Percentiles rank a stretch among this genome's conserved stretches.
Evolutionary conservation across 495 filamentous ascomycete species (phyloP).

Genomic region (Lophiotrema nucula): DNA sequence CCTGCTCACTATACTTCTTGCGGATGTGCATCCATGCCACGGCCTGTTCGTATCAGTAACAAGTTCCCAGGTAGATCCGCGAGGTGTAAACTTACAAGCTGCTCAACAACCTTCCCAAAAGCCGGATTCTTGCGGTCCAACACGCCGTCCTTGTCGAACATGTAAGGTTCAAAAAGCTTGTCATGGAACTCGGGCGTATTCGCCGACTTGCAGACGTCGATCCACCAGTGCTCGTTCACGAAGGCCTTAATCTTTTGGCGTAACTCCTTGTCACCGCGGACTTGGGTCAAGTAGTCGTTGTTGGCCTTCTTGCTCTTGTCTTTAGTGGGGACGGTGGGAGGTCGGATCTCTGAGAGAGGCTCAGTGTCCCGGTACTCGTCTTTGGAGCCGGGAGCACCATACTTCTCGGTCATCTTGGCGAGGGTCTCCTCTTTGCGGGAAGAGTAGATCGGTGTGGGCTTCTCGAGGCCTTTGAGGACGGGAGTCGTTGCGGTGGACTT

Average conservation of each 20-base stretch:
- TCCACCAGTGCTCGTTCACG: neutral
- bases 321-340: neutral
- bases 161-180: neutral
- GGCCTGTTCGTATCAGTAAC: neutral
- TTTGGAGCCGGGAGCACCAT: neutral
- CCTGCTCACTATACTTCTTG: neutral
- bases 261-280: neutral
- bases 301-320: neutral
- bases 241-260: neutral
- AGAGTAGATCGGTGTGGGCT: too few relatives aligned
- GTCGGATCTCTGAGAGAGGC: neutral
- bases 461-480: too few relatives aligned
- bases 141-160: conserved; percentile 2
- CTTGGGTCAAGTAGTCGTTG: neutral
- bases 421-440: neutral
- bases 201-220: neutral
- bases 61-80: too few relatives aligned
- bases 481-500: neutral
- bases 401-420: neutral
- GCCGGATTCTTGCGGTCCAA: neutral
- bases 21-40: conserved; percentile 11
- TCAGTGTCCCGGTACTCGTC: neutral
- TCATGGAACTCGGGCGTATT: neutral
- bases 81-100: conserved; percentile 2
- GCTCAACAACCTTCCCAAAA: neutral